Evolutionary conservation across 23 red algal genomes (phyloP), one percentile per base, ranked within the genome.

Genomic region (Agarophyton chilense): DNA sequence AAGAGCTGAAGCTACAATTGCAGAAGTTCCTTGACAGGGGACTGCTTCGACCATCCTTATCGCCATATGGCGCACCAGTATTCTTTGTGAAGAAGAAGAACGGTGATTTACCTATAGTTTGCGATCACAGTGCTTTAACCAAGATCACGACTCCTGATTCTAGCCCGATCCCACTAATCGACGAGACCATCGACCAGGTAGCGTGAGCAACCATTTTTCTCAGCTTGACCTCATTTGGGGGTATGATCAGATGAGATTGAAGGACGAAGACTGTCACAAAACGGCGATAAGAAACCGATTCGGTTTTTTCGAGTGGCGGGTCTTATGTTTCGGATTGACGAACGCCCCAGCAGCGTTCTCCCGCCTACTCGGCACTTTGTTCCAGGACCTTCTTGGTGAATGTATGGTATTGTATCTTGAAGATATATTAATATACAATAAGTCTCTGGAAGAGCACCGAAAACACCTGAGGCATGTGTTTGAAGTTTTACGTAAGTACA

Each of bases 131-230:
- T 7, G 45, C 22, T 52, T 52, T 81, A 12, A 60, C 56, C 25
- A 81, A 26, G 54, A 81, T 81, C 25, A 81, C 46, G 0, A 19
- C n/a, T 13, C 57, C 57, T 39, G 55, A 84, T 84, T 0, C 58
- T 3, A 71, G 29, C 39, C 80, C 60, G 21, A 40, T 81, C 0
- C 77, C 40, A n/a, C n/a, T n/a, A n/a, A n/a, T n/a, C n/a, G n/a
- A n/a, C n/a, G n/a, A n/a, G n/a, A n/a, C n/a, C n/a, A n/a, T 81
- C 32, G 77, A 81, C 40, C 77, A 81, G 12, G 2, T 81, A 24
- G 40, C 46, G 13, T 45, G 54, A 36, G 77, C 77, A n/a, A 81
- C 11, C 22, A 33, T 81, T 81, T 81, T 26, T 81, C 50, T 11
- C 46, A 81, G 28, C 36, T 81, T 22, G 77, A 81, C 10, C 35